Base-by-base conservation (phyloP, 1,284 basidiomycete species). In the Ustilago nuda region DNA sequence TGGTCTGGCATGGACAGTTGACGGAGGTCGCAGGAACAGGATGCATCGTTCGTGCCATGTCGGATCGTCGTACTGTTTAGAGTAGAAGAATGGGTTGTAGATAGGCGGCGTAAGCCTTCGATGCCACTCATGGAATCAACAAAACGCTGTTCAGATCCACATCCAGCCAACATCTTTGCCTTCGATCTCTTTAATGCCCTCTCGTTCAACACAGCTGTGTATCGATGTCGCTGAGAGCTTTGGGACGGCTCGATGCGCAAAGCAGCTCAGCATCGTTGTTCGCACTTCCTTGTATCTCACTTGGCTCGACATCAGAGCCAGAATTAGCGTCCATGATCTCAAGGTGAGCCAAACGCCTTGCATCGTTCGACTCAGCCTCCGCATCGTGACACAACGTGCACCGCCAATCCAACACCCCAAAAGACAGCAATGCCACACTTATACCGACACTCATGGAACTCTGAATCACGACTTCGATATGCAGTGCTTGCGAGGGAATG, bases 21-120 rank as follows among this genome's bases (percentile, higher is more conserved):
- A 97, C 95, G 23, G 96, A 98, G 86, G 90, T 92, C 35, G 95
- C 95, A 7, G 96, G 97, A 17, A 94, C 93, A 2, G 97, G 96
- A 8, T 96, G 94, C 87, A 98, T 99, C 86, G 94, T 98, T 72
- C 89, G 95, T 82, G 94, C 95, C 69, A 98, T 99, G 95, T 94
- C 95, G 43, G 96, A 99, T 87, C 70, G 74, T 11, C 67, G 74
- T 46, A 70, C 66, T 17, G 63, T 72, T 8, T 72, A 72, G 56
- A 66, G 19, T 30, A 50, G 23, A 12, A 50, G 30, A 2, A 50
- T 50, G 27, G 30, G 12, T n/a, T 8, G 9, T 50, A 50, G 48
- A 50, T 0, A 23, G 30, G 48, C 48, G 8, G n/a, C 19, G 17
- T 19, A 45, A 45, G 17, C 15, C n/a, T 45, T 15, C 43, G 1